Evolutionary conservation across 2,329 filamentous ascomycete species (phyloP), one percentile per base, ranked within the genome.

Genomic region (Eutypa lata): DNA sequence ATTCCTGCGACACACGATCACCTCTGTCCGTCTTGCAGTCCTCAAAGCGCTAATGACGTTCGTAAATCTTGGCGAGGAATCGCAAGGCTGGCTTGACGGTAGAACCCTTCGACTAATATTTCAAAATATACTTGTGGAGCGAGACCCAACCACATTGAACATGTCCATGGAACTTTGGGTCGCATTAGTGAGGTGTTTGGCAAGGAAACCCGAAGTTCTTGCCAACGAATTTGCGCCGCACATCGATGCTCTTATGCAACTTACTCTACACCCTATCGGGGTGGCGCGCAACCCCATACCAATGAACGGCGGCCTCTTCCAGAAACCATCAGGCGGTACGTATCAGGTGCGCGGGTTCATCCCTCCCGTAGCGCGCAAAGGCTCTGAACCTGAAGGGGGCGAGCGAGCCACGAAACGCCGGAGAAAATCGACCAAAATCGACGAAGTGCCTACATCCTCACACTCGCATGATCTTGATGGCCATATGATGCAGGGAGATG

Each of bases 1-100:
- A 3, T 99, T 99, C 78, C 76, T 99, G 44, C 88, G 94, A 53
- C 94, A 99, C 70, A 99, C 95, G 7, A 97, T 99, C 63, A 96
- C 91, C 1, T 96, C 90, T 52, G 94, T 99, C 47, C 89, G 94
- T 50, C 87, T 93, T 40, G 93, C 94, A 10, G 94, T 99, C 3
- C 79, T 99, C 46, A 91, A 96, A 64, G 94, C 94, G 35, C 78
- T 99, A 28, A 84, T 92, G 63, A 99, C 94, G 0, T 99, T 99
- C 72, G 83, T 96, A 62, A 88, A 90, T 60, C 86, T 99, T 21
- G 89, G 92, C 56, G 86, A 86, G 49, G 84, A 89, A 49, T 91
- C 90, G 7, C 88, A 91, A 65, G 90, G 90, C 31, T 99, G 94
- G 95, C 85, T 97, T 42, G 91, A 91, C 65, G 92, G 92, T 59